These are phyloP conservation scores for Cryphonectria nitschkei DNA, from an alignment of 2,329 filamentous ascomycete genomes.

Conservation along the genomic window DNA sequence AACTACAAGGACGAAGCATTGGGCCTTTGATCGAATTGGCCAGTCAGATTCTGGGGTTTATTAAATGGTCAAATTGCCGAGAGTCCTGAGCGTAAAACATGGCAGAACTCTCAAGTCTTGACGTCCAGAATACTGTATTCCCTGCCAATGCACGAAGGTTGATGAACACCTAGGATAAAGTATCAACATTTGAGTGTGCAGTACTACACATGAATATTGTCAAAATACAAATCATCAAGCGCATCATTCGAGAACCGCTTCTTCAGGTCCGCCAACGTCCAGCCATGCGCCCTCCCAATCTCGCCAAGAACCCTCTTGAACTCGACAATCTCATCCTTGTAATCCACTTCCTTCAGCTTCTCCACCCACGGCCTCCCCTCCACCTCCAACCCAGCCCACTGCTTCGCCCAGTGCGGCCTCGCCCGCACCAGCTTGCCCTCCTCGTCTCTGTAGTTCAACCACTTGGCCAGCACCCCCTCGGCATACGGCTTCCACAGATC, in stretches of 20 bases:
- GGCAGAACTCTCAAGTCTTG: too few species aligned
- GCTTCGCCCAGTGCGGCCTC: conserved; percentile 53
- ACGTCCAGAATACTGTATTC: too few species aligned
- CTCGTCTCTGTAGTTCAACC: conserved; percentile 43
- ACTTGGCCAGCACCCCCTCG: conserved; percentile 46
- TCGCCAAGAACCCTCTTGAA: conserved; percentile 40
- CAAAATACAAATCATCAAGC: conserved; percentile 38
- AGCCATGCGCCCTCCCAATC: conserved; percentile 45
- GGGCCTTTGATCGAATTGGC: not conserved
- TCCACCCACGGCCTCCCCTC: conserved; percentile 36
- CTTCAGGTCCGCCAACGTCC: conserved; percentile 43
- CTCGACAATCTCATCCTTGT: conserved; percentile 42
- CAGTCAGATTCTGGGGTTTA: too few species aligned
- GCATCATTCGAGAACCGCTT: conserved; percentile 46
- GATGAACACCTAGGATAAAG: too few species aligned
- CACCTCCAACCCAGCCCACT: conserved; percentile 44
- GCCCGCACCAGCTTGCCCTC: conserved; percentile 40
- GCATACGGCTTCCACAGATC: conserved; percentile 45
- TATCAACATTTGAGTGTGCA: too few species aligned
- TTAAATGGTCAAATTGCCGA: too few species aligned
- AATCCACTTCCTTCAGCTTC: conserved; percentile 43
- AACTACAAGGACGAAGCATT: not conserved
- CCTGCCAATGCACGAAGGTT: too few species aligned
- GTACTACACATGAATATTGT: not conserved
- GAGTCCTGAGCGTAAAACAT: too few species aligned